Conservation (phyloP, 176 grass and related monocot genomes). For the Triticum timopheevii region DNA sequence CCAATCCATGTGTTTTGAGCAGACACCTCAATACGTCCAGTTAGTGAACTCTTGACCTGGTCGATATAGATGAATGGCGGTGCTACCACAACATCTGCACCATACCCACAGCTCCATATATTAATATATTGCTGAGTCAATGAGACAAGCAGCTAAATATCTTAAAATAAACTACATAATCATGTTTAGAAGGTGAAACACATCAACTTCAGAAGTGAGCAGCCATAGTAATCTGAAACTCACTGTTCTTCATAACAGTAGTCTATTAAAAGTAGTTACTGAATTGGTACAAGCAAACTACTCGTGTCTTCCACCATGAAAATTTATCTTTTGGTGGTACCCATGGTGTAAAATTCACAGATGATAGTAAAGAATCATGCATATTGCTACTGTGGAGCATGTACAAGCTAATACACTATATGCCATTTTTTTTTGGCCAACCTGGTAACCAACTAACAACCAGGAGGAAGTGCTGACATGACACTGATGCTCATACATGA, state of each 20-base stretch:
- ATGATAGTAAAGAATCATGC: background rate
- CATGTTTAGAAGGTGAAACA: background rate
- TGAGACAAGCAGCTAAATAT: background rate
- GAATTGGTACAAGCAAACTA: background rate
- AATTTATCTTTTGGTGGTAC: background rate
- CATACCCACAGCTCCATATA: slow-evolving; percentile 16
- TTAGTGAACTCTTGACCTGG: slow-evolving; percentile 82
- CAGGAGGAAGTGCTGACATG: background rate
- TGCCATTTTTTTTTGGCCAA: background rate
- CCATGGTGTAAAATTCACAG: background rate
- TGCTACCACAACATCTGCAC: slow-evolving; percentile 95
- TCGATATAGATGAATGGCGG: slow-evolving; percentile 91
- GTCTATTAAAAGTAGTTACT: background rate
- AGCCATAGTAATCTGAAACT: background rate
- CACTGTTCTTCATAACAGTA: background rate
- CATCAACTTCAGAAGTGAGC: background rate
- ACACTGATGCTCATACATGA: background rate
- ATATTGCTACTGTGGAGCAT: background rate
- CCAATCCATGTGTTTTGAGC: slow-evolving; percentile 88
- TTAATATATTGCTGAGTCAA: slow-evolving; percentile 15
- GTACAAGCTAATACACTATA: background rate
- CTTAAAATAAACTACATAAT: slow-evolving; percentile 6
- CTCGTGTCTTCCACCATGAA: background rate
- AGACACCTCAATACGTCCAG: slow-evolving; percentile 73
- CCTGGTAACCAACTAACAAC: background rate